Evolutionary conservation across 176 grass and related monocot species (phyloP).

Genomic region (Carex kokanica): DNA sequence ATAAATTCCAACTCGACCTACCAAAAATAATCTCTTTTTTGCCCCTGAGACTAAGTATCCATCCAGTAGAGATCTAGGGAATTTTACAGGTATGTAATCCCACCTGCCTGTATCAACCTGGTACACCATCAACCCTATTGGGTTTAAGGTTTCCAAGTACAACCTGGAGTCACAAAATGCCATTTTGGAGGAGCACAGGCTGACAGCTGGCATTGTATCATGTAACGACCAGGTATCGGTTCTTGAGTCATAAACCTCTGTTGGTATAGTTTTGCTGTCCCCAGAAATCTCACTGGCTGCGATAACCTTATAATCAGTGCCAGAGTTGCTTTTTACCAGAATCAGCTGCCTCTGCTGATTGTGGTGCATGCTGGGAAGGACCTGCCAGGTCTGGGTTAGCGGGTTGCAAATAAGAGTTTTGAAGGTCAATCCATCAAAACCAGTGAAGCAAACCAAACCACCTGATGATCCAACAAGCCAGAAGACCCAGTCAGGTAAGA

Average conservation of each 20-base stretch:
- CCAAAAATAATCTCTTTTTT: slow-evolving; percentile 62
- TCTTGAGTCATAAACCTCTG: slow-evolving; percentile 81
- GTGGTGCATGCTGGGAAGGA: slow-evolving; percentile 72
- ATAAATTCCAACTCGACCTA: slow-evolving; percentile 82
- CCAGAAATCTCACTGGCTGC: slow-evolving; percentile 77
- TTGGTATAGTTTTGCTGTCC: slow-evolving; percentile 68
- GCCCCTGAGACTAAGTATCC: slow-evolving; percentile 91
- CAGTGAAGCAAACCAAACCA: slow-evolving; percentile 85
- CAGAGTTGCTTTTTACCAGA: slow-evolving; percentile 46
- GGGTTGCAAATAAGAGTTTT: slow-evolving; percentile 84
- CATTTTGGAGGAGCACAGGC: slow-evolving; percentile 93
- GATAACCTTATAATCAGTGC: slow-evolving; percentile 65
- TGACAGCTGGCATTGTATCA: slow-evolving; percentile 78
- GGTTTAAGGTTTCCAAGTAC: slow-evolving; percentile 92
- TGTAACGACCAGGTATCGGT: slow-evolving; percentile 59
- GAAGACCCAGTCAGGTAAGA: slow-evolving; percentile 86
- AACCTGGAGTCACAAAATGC: slow-evolving; percentile 84
- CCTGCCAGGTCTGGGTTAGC: slow-evolving; percentile 67
- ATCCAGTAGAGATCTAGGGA: slow-evolving; percentile 86
- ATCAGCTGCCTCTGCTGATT: slow-evolving; percentile 94
- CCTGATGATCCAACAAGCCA: slow-evolving; percentile 91
- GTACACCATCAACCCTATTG: slow-evolving; percentile 95
- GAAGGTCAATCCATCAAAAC: slow-evolving; percentile 61
- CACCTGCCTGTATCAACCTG: slow-evolving; percentile 57
- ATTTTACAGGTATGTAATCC: slow-evolving; percentile 92